Evolutionary conservation across 495 filamentous ascomycete genomes (phyloP), one percentile per base, ranked within the genome.

Genomic region (Talaromyces trachyspermus): DNA sequence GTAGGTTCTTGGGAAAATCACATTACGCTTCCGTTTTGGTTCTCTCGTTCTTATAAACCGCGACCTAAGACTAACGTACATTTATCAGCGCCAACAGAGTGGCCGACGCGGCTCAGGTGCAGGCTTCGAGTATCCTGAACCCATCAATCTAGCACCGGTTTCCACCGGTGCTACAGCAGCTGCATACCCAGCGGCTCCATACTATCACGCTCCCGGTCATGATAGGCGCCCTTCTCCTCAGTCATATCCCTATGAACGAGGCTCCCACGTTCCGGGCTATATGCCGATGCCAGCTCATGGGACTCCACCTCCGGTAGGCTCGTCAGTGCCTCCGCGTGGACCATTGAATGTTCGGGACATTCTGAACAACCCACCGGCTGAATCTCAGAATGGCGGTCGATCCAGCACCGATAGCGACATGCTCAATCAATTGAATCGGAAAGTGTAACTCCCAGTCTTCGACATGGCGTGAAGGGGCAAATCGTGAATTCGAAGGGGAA

Each of bases 351-450:
- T 79, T 35, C 69, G 72, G 30, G 72, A 76, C 47, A 72, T 79
- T 61, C 58, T 79, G 17, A 56, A 36, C 29, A 71, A 73, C 42
- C 66, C 65, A 0, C 63, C 67, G 29, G 70, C 65, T 49, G 56
- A 53, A 23, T 15, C 20, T 46, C 60, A 27, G 61, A 65, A 33
- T 11, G 60, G 54, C 18, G 72, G 66, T n/a, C 68, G 74, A 12
- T 74, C 72, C 30, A 74, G 66, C 48, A 71, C 74, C 12, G 76
- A 79, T 50, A 78, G 68, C 46, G 69, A 74, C 49, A 79, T 79
- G 76, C 62, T 79, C 37, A 74, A 77, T 54, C 69, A 71, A 30
- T 53, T 79, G 48, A 75, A 76, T 50, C 69, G 72, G 25, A 68
- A 67, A 18, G 68, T 64, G 4, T 58, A 61, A 27, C 56, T 55